Percentiles rank a stretch among this genome's conserved stretches.
Conservation (phyloP, 2,329 filamentous ascomycete genomes). For the Monosporascus sp. region DNA sequence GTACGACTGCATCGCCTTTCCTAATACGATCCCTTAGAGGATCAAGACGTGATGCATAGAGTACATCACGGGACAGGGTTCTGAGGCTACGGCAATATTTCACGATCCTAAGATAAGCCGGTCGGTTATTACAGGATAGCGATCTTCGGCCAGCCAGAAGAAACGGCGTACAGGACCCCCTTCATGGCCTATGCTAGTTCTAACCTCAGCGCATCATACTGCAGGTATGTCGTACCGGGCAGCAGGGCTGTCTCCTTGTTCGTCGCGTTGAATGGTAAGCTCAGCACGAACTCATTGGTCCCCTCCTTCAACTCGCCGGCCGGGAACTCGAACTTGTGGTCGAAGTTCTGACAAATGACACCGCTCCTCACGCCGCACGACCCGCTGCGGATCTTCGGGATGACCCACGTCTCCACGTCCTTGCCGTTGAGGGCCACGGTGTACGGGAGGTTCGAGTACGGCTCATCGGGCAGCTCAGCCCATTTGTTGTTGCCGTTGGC, state of each 20-base stretch:
- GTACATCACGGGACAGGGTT: too few species aligned
- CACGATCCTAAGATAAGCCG: neutral
- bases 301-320: constrained; percentile 39
- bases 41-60: too few species aligned
- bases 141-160: too few species aligned
- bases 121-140: neutral
- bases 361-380: constrained; percentile 55
- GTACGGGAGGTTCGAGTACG: constrained; percentile 48
- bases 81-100: too few species aligned
- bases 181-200: constrained; percentile 34
- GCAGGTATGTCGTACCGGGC: constrained; percentile 50
- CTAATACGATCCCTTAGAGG: too few species aligned
- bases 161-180: neutral
- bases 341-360: constrained; percentile 55
- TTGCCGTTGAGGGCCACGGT: constrained; percentile 32
- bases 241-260: constrained; percentile 52
- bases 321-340: constrained; percentile 53
- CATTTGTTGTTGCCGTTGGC: constrained; percentile 55
- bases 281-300: constrained; percentile 48
- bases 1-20: too few species aligned
- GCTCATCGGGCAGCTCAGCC: constrained; percentile 45
- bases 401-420: constrained; percentile 46
- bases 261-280: constrained; percentile 52
- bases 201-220: constrained; percentile 58
- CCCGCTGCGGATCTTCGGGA: constrained; percentile 50